A percentile compares a stretch with the other conserved stretches of the same genome.
These are phyloP conservation scores for Tetrapyrgos nigripes DNA, from an alignment of 1,284 basidiomycete species.

Conservation along the genomic window DNA sequence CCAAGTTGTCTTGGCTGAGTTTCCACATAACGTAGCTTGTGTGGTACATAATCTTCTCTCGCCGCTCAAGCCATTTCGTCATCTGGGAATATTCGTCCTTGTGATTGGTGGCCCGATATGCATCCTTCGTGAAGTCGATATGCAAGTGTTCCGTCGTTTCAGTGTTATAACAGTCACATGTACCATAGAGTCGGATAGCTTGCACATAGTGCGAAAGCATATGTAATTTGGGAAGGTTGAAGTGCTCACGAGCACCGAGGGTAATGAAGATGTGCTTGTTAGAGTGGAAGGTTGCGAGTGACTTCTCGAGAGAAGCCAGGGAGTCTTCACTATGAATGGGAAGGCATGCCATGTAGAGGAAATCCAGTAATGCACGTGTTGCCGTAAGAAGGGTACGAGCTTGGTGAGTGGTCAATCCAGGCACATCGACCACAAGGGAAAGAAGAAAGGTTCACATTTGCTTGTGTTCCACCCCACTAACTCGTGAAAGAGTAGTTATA, in stretches of 20 bases:
- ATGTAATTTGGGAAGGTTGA: constrained; percentile 30
- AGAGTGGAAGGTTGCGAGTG: not conserved
- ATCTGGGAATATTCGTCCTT: no score
- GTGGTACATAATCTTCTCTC: no score
- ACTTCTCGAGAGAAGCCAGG: not conserved
- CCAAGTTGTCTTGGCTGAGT: no score
- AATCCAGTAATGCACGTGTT: not conserved
- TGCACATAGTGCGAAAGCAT: constrained; percentile 18
- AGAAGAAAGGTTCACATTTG: no score
- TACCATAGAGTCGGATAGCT: constrained; percentile 15
- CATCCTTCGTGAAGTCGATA: no score
- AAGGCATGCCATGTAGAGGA: no score
- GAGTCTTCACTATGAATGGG: no score
- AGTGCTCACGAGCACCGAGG: constrained; percentile 11
- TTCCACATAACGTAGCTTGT: no score
- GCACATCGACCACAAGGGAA: not conserved
- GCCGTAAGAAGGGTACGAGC: not conserved
- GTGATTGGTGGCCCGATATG: no score
- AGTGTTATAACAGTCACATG: constrained; percentile 14
- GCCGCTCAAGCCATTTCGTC: no score
- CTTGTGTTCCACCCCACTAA: no score
- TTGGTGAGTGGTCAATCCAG: not conserved
- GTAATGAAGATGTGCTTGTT: constrained; percentile 23
- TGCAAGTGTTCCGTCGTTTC: constrained; percentile 27
- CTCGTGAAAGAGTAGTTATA: no score